These are phyloP conservation scores for Aeschynomene evenia DNA, from an alignment of 306 rosid species.

Conservation along the genomic window DNA sequence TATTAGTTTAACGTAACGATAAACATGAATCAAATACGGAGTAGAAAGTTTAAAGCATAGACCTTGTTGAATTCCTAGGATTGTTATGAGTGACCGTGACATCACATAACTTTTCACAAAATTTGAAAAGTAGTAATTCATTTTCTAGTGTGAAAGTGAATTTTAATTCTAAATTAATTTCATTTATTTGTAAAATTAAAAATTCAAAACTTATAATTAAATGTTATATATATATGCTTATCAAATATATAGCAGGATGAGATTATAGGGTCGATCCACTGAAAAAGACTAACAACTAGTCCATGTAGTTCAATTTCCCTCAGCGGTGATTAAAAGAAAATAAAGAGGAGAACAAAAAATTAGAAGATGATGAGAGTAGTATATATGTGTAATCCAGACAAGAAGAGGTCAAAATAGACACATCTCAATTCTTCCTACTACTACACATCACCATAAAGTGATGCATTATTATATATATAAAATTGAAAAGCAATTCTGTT, in stretches of 20 bases:
- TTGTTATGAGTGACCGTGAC: neutral
- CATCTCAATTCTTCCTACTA: neutral
- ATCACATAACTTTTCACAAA: neutral
- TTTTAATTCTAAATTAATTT: too few species aligned
- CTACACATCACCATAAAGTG: neutral
- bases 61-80: neutral
- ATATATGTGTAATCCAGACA: conserved; percentile 1
- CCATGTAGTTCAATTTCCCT: neutral
- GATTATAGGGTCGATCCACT: too few species aligned
- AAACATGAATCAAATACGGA: too few species aligned
- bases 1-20: too few species aligned
- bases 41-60: neutral
- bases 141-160: too few species aligned
- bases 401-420: neutral
- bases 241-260: too few species aligned
- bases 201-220: too few species aligned
- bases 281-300: too few species aligned
- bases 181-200: too few species aligned
- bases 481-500: neutral
- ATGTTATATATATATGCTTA: too few species aligned
- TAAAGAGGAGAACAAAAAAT: too few species aligned
- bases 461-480: neutral
- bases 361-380: neutral
- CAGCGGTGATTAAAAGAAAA: neutral
- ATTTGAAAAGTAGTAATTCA: too few species aligned